phyloP scores from a whole-genome alignment of 2,329 filamentous ascomycete species.

The Grosmannia penicillata region DNA sequence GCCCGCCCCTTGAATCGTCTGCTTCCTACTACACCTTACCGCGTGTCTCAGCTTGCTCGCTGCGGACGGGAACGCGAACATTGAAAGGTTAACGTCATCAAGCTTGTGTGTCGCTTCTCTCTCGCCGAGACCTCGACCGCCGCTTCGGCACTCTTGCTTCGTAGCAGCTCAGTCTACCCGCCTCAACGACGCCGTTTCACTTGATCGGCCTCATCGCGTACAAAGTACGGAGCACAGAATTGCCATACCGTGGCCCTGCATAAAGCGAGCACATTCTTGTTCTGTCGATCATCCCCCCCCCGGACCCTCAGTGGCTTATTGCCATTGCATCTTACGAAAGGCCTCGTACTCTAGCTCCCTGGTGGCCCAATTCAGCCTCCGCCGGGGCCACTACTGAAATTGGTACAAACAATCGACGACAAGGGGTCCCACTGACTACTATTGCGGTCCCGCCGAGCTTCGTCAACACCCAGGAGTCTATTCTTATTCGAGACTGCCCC shows the following conservation, averaged over 20 bases:
- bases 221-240: too few relatives aligned
- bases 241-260: too few relatives aligned
- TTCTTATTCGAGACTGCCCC: neutral
- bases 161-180: neutral
- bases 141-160: too few relatives aligned
- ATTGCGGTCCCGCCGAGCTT: neutral
- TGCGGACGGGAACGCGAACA: neutral
- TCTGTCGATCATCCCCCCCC: too few relatives aligned
- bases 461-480: neutral
- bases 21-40: neutral
- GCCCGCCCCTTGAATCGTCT: neutral
- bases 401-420: neutral
- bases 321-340: too few relatives aligned
- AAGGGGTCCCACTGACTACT: neutral
- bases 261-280: too few relatives aligned
- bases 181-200: neutral
- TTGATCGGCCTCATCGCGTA: neutral
- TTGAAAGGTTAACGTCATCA: constrained; percentile 8
- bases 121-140: too few relatives aligned
- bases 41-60: constrained; percentile 4
- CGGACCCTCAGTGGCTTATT: too few relatives aligned
- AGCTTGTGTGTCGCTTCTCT: too few relatives aligned
- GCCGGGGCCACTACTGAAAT: neutral
- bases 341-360: neutral
- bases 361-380: neutral